These are phyloP conservation scores for Phytophthora tubulina DNA, from an alignment of 352 stramenopile species.

Conservation along the genomic window DNA sequence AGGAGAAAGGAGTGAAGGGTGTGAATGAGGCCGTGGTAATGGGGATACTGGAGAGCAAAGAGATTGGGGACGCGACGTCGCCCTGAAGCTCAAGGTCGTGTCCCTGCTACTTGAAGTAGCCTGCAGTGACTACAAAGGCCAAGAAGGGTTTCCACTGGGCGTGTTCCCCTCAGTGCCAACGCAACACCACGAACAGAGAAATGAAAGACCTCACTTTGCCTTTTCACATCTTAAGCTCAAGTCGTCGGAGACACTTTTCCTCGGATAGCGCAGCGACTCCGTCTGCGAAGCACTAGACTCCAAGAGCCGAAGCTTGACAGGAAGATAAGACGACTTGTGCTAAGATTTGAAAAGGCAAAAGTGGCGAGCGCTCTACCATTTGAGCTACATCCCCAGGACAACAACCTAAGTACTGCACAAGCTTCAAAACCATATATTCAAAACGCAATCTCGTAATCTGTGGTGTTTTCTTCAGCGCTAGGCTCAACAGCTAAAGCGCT, in stretches of 20 bases:
- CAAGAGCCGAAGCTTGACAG: no score
- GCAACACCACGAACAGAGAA: conserved; percentile 4
- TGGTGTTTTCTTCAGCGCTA: not conserved
- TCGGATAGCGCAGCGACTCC: no score
- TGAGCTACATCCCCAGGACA: no score
- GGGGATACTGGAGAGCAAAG: not conserved
- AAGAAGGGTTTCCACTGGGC: not conserved
- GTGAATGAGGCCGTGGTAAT: no score
- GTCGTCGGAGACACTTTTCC: not conserved
- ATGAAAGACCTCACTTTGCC: conserved; percentile 3
- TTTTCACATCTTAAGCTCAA: not conserved
- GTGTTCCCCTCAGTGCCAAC: conserved; percentile 1
- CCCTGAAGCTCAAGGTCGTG: conserved; percentile 2
- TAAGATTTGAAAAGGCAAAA: no score
- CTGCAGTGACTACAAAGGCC: conserved; percentile 1
- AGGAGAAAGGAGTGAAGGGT: no score
- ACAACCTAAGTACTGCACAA: no score
- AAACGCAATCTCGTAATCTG: not conserved
- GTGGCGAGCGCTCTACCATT: no score
- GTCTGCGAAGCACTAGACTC: no score
- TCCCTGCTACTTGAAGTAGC: conserved; percentile 7
- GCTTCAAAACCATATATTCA: not conserved
- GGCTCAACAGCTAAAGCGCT: not conserved
- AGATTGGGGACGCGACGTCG: conserved; percentile 9
- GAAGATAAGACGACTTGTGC: no score